Evolutionary conservation across 495 filamentous ascomycete genomes (phyloP).

Genomic region (Antarctomyces pellizariae): DNA sequence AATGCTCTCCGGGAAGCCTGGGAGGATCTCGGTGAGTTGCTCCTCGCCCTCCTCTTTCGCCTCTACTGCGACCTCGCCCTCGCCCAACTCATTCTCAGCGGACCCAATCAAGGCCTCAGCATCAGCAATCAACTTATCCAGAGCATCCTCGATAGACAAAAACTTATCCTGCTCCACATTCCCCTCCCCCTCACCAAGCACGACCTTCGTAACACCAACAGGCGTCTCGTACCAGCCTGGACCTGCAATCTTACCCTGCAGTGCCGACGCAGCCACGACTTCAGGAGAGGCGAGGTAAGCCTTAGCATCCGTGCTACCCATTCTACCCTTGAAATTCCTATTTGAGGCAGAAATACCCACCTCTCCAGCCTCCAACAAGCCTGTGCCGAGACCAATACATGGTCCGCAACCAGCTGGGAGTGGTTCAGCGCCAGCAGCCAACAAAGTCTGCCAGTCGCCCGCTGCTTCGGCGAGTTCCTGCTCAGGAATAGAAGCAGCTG

Average conservation of each 20-base stretch:
- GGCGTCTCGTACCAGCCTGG: slow-evolving; percentile 63
- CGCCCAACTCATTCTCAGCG: slow-evolving; percentile 20
- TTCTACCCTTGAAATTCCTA: slow-evolving; percentile 84
- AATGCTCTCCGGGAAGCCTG: slow-evolving; percentile 44
- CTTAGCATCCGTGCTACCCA: slow-evolving; percentile 63
- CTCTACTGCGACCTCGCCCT: slow-evolving; percentile 6
- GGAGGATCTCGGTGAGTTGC: slow-evolving; percentile 33
- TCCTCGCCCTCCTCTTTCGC: slow-evolving; percentile 13
- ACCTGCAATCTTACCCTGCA: slow-evolving; percentile 53
- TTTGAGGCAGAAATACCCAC: slow-evolving; percentile 78
- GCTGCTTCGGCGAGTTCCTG: slow-evolving; percentile 55
- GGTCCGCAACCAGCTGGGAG: slow-evolving; percentile 67
- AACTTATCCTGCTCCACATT: slow-evolving; percentile 33
- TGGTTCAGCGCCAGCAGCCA: slow-evolving; percentile 55
- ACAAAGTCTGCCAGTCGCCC: slow-evolving; percentile 71
- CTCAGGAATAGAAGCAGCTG: slow-evolving; percentile 64
- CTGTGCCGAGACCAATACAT: slow-evolving; percentile 76
- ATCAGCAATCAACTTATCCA: slow-evolving; percentile 44
- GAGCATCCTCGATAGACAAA: slow-evolving; percentile 36
- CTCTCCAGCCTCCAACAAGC: slow-evolving; percentile 64
- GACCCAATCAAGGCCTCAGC: slow-evolving; percentile 36
- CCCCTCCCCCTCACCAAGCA: slow-evolving; percentile 48
- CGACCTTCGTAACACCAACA: slow-evolving; percentile 37
- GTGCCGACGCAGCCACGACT: slow-evolving; percentile 72
- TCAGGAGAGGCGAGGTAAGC: slow-evolving; percentile 83